Base-by-base conservation (phyloP, 352 stramenopile species). In the Phytopythium litorale region DNA sequence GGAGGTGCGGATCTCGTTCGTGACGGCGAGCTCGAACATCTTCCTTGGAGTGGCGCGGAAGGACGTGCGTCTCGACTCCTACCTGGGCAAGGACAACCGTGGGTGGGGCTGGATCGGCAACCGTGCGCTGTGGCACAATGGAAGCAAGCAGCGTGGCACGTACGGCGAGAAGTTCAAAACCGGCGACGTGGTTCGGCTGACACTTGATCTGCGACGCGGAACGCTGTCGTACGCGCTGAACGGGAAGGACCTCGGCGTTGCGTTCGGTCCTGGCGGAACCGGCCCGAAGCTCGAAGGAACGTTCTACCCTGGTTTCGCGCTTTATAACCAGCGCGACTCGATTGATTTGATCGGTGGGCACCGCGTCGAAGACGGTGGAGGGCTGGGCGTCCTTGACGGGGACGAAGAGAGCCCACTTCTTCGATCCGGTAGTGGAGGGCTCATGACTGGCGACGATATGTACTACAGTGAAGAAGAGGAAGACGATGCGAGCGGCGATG, bases 151-250 rank as follows among this genome's bases (percentile, higher is more conserved):
- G 60, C 84, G 89, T 16, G 87, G 86, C 9, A 95, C 89, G 15
- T 97, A 97, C 56, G 89, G 89, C 8, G 87, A 96, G 51, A 95
- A 97, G 63, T 97, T 97, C 62, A 96, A 96, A 60, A 95, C 84
- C 0, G 88, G 88, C 8, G 83, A 96, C 54, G 65, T 95, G 32
- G 80, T 96, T 11, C 80, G 81, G 23, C 79, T 97, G 55, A 94
- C 85, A 8, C 63, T 97, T 21, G 86, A 97, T 55, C 65, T 97
- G 32, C 81, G 88, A 45, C 82, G 83, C 13, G 88, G 87, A 13
- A 94, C 87, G 21, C 68, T 97, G 0, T 94, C 83, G 56, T 97
- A 96, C 48, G 81, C 89, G 13, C 70, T 97, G 2, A 97, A 97
- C 42, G 89, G 89, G 1, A 94, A 96, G 63, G 89, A 97, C 52